Conservation (phyloP, 495 filamentous ascomycete genomes). For the Xylaria cubensis region DNA sequence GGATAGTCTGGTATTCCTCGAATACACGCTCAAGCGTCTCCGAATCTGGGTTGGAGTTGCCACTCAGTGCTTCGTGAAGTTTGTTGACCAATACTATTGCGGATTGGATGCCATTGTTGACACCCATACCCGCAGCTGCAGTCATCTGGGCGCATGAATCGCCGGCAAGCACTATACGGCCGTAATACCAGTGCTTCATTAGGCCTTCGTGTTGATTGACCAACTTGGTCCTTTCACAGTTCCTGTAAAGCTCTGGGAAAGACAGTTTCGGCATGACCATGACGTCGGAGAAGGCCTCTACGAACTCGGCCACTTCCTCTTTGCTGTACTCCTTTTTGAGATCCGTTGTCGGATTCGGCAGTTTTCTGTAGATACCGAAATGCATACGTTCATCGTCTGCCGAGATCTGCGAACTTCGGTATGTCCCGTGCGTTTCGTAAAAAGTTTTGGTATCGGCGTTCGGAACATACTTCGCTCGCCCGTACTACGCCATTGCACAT, state of each 20-base stretch:
- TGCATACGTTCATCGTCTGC: constrained; percentile 38
- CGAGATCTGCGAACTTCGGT: constrained; percentile 34
- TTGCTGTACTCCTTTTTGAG: constrained; percentile 41
- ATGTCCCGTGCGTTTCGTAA: constrained; percentile 35
- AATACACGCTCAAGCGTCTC: constrained; percentile 26
- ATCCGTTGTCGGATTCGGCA: constrained; percentile 29
- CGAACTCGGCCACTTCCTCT: constrained; percentile 43
- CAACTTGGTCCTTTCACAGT: constrained; percentile 23
- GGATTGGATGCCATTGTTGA: constrained; percentile 49
- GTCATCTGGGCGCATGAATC: constrained; percentile 60
- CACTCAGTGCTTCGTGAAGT: constrained; percentile 29
- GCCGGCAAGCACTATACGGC: constrained; percentile 57
- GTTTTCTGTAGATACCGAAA: constrained; percentile 47
- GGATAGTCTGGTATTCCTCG: constrained; percentile 26
- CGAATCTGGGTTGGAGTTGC: not conserved
- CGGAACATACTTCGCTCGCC: constrained; percentile 15
- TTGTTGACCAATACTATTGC: constrained; percentile 51
- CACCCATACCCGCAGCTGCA: constrained; percentile 41
- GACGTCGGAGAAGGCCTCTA: constrained; percentile 36
- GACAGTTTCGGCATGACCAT: constrained; percentile 39
- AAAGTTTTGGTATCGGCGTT: constrained; percentile 25
- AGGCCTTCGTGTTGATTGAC: constrained; percentile 50
- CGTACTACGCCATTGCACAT: constrained; percentile 20
- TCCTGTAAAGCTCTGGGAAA: constrained; percentile 44
- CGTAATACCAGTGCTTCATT: constrained; percentile 49